A percentile compares a stretch with the other conserved stretches of the same genome.
These are phyloP conservation scores for Sarocladium strictum DNA, from an alignment of 2,329 filamentous ascomycete genomes.

Conservation along the genomic window DNA sequence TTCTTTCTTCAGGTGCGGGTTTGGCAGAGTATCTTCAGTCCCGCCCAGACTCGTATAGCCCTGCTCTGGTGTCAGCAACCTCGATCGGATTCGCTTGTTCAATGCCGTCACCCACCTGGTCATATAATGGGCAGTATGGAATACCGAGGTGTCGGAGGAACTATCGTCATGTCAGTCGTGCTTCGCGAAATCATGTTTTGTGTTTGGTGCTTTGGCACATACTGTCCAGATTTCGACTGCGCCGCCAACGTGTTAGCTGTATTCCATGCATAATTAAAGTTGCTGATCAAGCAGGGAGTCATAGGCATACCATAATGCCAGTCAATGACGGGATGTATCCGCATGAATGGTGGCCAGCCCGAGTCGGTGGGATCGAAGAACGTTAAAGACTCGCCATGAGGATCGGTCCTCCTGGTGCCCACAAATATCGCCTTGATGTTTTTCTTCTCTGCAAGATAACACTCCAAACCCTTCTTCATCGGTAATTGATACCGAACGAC, in stretches of 20 bases:
- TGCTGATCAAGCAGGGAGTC: not conserved
- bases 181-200: not conserved
- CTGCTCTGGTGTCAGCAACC: constrained; percentile 13
- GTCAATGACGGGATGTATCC: constrained; percentile 91
- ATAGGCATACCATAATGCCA: constrained; percentile 67
- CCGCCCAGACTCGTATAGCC: constrained; percentile 94
- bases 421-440: constrained; percentile 54
- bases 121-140: constrained; percentile 82
- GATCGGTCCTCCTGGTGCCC: constrained; percentile 81
- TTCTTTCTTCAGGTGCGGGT: constrained; percentile 45
- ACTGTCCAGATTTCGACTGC: constrained; percentile 81
- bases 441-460: constrained; percentile 63
- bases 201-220: constrained; percentile 32
- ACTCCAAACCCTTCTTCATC: constrained; percentile 75
- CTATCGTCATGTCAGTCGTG: constrained; percentile 34
- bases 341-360: constrained; percentile 89
- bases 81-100: not conserved
- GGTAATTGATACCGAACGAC: constrained; percentile 68
- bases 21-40: constrained; percentile 80
- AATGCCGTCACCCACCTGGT: constrained; percentile 41
- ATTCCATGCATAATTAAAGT: not conserved
- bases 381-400: constrained; percentile 72
- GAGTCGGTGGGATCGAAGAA: constrained; percentile 84
- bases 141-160: constrained; percentile 76
- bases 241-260: not conserved